A percentile compares a stretch with the other conserved stretches of the same genome.
Conservation (phyloP, 1,139 yeast species). For the Debaryomyces sp. region DNA sequence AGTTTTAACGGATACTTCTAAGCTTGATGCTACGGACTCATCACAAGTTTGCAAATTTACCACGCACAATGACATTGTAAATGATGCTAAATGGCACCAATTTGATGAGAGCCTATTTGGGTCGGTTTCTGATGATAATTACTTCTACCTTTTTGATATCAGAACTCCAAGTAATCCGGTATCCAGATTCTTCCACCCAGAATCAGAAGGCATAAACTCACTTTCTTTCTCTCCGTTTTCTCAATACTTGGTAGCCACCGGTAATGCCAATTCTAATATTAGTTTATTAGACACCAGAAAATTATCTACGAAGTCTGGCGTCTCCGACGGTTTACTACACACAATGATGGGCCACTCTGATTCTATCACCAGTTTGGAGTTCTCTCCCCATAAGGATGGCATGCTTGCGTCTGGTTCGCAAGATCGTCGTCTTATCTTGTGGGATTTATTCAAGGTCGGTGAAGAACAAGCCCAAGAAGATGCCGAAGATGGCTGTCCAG, state of each 20-base stretch:
- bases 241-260: constrained; percentile 61
- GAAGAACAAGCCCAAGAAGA: constrained; percentile 81
- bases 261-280: constrained; percentile 69
- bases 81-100: constrained; percentile 73
- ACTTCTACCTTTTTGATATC: constrained; percentile 45
- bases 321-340: constrained; percentile 46
- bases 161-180: constrained; percentile 32
- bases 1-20: constrained; percentile 56
- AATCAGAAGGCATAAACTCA: constrained; percentile 57
- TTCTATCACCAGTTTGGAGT: constrained; percentile 67
- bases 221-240: constrained; percentile 68
- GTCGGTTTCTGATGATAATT: constrained; percentile 69
- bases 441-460: constrained; percentile 76
- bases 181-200: constrained; percentile 30
- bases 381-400: constrained; percentile 73
- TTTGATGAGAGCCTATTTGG: constrained; percentile 57
- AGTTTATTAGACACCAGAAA: constrained; percentile 63
- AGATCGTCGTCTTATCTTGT: constrained; percentile 69
- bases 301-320: constrained; percentile 27
- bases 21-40: constrained; percentile 12
- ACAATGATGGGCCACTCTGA: constrained; percentile 80
- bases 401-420: constrained; percentile 72
- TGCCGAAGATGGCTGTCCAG: constrained; percentile 81
- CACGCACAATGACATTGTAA: constrained; percentile 62
- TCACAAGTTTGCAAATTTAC: constrained; percentile 23